Conservation (phyloP, 179 eudicot species). For the Silene noctiflora region DNA sequence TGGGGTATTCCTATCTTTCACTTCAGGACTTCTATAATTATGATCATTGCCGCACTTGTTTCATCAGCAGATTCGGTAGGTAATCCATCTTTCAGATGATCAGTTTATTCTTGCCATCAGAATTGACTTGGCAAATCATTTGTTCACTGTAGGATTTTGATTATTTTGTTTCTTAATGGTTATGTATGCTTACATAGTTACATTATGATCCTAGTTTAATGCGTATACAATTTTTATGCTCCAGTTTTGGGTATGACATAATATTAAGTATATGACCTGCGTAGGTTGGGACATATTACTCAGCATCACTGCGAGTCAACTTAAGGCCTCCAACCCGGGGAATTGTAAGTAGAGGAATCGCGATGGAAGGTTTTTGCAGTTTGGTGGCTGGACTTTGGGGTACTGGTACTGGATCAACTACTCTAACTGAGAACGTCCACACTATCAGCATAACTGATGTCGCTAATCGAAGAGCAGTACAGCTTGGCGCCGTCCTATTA, state of each 20-base stretch:
- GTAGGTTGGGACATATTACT: constrained; percentile 84
- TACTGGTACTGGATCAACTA: constrained; percentile 82
- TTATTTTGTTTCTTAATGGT: no score
- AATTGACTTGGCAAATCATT: not conserved
- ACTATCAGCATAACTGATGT: constrained; percentile 73
- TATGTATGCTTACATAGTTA: no score
- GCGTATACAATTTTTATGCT: no score
- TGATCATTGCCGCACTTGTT: constrained; percentile 73
- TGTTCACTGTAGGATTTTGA: not conserved
- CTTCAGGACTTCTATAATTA: constrained; percentile 71
- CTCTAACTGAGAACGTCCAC: constrained; percentile 79
- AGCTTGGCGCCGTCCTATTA: constrained; percentile 70
- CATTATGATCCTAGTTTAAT: no score
- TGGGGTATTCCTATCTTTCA: constrained; percentile 94
- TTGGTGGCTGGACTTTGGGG: constrained; percentile 94
- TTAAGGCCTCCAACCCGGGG: constrained; percentile 78
- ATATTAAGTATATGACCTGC: not conserved
- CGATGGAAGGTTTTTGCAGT: constrained; percentile 94
- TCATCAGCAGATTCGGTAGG: constrained; percentile 89
- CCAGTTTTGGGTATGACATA: no score
- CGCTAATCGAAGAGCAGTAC: constrained; percentile 68
- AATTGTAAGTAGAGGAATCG: constrained; percentile 82
- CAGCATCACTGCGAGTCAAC: constrained; percentile 56
- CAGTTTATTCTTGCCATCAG: constrained; percentile 7
- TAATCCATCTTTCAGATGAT: constrained; percentile 17